These are phyloP conservation scores for Dactylonectria macrodidyma DNA, from an alignment of 2,329 filamentous ascomycete genomes.

Conservation along the genomic window DNA sequence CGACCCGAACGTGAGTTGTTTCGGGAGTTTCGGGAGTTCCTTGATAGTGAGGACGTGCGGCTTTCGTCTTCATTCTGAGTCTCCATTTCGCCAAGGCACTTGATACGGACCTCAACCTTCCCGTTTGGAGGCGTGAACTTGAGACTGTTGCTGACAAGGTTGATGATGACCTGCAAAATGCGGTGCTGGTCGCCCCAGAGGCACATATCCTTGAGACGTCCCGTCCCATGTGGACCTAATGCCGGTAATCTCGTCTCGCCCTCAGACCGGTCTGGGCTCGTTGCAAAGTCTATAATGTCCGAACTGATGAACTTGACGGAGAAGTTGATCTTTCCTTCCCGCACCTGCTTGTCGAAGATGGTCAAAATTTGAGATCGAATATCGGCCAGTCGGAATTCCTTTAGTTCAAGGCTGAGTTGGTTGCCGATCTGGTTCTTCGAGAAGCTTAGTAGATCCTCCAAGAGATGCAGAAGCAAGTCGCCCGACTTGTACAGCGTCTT, in stretches of 20 bases:
- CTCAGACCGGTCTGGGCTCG: constrained; percentile 52
- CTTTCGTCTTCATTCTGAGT: constrained; percentile 59
- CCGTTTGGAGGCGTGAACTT: constrained; percentile 90
- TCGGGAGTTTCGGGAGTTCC: constrained; percentile 61
- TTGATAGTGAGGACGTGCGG: constrained; percentile 68
- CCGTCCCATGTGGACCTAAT: constrained; percentile 75
- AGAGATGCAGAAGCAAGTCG: constrained; percentile 85
- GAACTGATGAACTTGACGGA: constrained; percentile 76
- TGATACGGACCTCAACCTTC: constrained; percentile 82
- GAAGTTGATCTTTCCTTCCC: constrained; percentile 83
- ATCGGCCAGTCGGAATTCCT: constrained; percentile 88
- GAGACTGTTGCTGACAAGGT: constrained; percentile 90
- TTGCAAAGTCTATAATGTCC: constrained; percentile 41
- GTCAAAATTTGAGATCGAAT: constrained; percentile 85
- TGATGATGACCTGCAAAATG: constrained; percentile 94
- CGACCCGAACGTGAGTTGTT: constrained; percentile 60
- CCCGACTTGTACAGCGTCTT: constrained; percentile 84
- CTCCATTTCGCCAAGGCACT: constrained; percentile 76
- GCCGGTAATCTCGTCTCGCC: constrained; percentile 65
- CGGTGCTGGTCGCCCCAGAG: constrained; percentile 94
- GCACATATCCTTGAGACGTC: constrained; percentile 85
- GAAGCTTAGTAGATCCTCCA: constrained; percentile 92
- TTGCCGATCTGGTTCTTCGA: constrained; percentile 96
- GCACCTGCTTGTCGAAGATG: constrained; percentile 92
- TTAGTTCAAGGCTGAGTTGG: constrained; percentile 84